Evolutionary conservation across 1,284 basidiomycete genomes (phyloP).

Genomic region (Amylostereum areolatum): DNA sequence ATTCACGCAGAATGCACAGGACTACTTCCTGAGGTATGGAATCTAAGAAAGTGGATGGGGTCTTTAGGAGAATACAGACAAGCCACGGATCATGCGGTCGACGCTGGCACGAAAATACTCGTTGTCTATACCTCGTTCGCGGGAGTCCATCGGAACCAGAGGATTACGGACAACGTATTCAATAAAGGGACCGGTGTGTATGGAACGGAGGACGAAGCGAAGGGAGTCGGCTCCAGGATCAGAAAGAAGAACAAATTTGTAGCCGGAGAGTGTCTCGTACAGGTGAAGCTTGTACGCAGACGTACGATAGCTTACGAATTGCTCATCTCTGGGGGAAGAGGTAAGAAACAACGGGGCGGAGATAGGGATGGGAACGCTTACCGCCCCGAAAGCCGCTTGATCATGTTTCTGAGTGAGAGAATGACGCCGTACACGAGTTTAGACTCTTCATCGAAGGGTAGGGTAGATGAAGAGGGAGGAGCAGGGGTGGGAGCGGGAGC

Average conservation of each 20-base stretch:
- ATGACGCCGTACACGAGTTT: constrained; percentile 98
- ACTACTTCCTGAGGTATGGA: too few relatives aligned
- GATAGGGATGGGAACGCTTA: constrained; percentile 27
- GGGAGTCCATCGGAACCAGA: constrained; percentile 75
- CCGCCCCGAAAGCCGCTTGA: constrained; percentile 89
- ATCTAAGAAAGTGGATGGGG: not conserved
- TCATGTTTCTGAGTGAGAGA: constrained; percentile 88
- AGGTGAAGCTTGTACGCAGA: constrained; percentile 92
- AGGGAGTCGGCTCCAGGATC: constrained; percentile 81
- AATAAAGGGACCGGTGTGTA: constrained; percentile 91
- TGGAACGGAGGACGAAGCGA: constrained; percentile 78
- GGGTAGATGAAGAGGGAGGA: constrained; percentile 17
- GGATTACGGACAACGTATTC: constrained; percentile 94
- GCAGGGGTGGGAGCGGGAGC: constrained; percentile 18
- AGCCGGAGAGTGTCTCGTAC: constrained; percentile 87
- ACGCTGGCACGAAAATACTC: constrained; percentile 83
- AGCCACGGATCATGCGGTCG: constrained; percentile 69
- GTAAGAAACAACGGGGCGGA: constrained; percentile 3
- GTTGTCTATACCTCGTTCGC: constrained; percentile 82
- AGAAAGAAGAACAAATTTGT: constrained; percentile 93
- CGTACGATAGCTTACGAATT: constrained; percentile 88
- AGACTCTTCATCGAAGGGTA: constrained; percentile 95
- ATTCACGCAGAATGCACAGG: too few relatives aligned
- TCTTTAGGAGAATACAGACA: constrained; percentile 45
- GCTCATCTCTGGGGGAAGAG: constrained; percentile 62